These are phyloP conservation scores for Mycena albidolilacea DNA, from an alignment of 768 basidiomycete genomes.

Conservation along the genomic window DNA sequence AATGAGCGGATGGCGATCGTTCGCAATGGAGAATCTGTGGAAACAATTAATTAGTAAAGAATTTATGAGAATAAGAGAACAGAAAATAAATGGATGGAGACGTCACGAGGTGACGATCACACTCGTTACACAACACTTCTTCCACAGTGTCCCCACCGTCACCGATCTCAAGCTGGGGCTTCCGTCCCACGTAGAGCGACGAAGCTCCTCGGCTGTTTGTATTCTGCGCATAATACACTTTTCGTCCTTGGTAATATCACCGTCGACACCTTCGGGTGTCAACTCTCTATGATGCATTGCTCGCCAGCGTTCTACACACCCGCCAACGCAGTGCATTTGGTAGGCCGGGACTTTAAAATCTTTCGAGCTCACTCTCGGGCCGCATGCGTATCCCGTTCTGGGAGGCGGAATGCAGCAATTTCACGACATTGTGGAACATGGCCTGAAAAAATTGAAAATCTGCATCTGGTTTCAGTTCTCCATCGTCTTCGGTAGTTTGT, in stretches of 20 bases:
- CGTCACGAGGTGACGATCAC: too few relatives aligned
- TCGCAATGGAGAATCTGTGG: too few relatives aligned
- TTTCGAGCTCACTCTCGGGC: background rate
- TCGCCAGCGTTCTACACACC: background rate
- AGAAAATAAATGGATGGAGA: too few relatives aligned
- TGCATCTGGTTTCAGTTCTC: too few relatives aligned
- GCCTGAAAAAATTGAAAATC: too few relatives aligned
- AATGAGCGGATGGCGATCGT: too few relatives aligned
- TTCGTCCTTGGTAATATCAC: background rate
- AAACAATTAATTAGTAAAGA: too few relatives aligned
- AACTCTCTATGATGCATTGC: background rate
- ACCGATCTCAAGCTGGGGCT: background rate
- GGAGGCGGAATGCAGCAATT: too few relatives aligned
- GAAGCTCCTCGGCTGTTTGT: background rate
- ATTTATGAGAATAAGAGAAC: too few relatives aligned
- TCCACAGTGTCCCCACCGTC: slow-evolving; percentile 3
- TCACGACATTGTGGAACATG: too few relatives aligned
- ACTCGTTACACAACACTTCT: background rate
- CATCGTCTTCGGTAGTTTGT: too few relatives aligned
- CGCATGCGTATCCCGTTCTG: background rate
- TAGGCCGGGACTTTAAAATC: background rate
- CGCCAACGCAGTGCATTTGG: background rate
- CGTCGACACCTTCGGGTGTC: background rate
- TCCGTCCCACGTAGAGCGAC: background rate
- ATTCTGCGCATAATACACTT: background rate